phyloP scores from a whole-genome alignment of 257 asterid species.

The Echium plantagineum region DNA sequence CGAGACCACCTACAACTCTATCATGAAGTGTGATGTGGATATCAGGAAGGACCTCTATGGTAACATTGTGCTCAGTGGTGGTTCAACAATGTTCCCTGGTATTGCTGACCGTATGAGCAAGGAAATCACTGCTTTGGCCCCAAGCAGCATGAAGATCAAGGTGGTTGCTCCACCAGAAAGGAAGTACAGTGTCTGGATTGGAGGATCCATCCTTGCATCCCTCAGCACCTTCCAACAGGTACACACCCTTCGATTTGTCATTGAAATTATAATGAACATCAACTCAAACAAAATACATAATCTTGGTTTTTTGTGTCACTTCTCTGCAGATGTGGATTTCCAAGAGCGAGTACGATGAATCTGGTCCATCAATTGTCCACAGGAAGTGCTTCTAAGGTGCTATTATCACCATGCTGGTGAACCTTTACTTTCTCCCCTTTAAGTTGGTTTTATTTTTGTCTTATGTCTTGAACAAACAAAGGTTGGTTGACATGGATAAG shows the following conservation, averaged over 20 bases:
- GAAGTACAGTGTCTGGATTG: neutral
- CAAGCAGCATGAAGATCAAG: neutral
- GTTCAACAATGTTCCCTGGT: neutral
- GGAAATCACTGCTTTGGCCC: neutral
- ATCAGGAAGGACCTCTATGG: no score
- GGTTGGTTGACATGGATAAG: neutral
- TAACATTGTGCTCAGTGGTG: neutral
- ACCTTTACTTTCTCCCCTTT: neutral
- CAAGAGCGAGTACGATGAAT: neutral
- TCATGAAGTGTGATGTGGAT: neutral
- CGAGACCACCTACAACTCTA: neutral
- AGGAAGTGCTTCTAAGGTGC: neutral
- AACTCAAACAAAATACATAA: neutral
- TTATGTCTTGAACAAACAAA: neutral
- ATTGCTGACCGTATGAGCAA: neutral
- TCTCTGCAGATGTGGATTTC: neutral
- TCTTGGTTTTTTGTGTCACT: neutral
- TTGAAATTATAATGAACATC: neutral
- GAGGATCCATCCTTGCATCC: neutral
- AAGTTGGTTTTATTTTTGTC: neutral
- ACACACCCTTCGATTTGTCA: neutral
- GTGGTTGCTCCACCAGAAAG: neutral
- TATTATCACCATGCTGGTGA: neutral
- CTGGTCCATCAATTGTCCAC: neutral
- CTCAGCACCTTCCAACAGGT: neutral